phyloP scores from a whole-genome alignment of 164 flowering plant species.

The Platanus orientalis region DNA sequence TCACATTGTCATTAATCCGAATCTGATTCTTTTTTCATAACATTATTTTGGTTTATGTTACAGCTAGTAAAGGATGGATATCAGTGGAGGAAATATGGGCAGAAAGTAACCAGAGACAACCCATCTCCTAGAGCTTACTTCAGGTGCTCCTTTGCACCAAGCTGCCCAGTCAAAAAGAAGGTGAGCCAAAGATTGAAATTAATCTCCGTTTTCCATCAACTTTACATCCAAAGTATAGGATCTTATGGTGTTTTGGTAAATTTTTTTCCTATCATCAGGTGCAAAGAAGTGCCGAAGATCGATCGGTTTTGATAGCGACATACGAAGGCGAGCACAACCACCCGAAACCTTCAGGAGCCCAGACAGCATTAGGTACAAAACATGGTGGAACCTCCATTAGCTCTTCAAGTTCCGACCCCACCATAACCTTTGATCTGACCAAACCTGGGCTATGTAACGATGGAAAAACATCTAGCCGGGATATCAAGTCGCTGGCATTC shows the following conservation, averaged over 20 bases:
- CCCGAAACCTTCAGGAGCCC: slow-evolving; percentile 26
- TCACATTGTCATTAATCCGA: too few relatives aligned
- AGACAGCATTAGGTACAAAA: slow-evolving; percentile 27
- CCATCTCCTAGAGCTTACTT: slow-evolving; percentile 41
- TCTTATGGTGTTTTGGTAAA: background rate
- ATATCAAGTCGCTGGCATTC: slow-evolving; percentile 20
- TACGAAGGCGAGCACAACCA: slow-evolving; percentile 87
- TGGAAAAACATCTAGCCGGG: slow-evolving; percentile 4
- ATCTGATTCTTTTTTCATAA: too few relatives aligned
- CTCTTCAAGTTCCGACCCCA: slow-evolving; percentile 27
- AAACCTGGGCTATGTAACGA: slow-evolving; percentile 26
- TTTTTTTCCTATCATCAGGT: slow-evolving; percentile 35
- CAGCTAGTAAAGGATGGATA: slow-evolving; percentile 34
- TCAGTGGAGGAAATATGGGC: slow-evolving; percentile 46
- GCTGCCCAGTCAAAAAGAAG: slow-evolving; percentile 38
- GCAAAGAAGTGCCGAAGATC: slow-evolving; percentile 69
- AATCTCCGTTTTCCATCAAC: background rate
- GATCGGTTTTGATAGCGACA: slow-evolving; percentile 55
- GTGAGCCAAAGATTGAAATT: slow-evolving; percentile 10
- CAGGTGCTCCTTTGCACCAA: slow-evolving; percentile 34
- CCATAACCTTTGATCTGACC: slow-evolving; percentile 46
- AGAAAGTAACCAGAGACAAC: slow-evolving; percentile 37
- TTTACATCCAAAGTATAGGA: too few relatives aligned
- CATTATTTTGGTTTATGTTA: background rate
- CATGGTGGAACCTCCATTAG: slow-evolving; percentile 17